Percentiles rank a stretch among this genome's conserved stretches.
phyloP scores from a whole-genome alignment of 1,139 yeast species.

The Yamadazyma dushanensis region DNA sequence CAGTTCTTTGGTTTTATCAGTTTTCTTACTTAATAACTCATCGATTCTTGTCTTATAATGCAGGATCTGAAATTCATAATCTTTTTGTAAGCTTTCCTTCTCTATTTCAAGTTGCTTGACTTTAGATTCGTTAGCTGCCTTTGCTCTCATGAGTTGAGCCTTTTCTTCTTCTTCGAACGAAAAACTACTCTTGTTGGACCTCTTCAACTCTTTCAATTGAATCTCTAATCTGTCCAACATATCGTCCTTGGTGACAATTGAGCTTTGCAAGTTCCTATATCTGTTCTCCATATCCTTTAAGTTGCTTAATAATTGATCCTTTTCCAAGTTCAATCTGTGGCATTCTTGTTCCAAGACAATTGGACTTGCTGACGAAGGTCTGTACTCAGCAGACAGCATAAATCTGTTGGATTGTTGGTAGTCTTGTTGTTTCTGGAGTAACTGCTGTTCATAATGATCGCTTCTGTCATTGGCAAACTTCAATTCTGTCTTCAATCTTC shows the following conservation, averaged over 20 bases:
- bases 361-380: slow-evolving; percentile 6
- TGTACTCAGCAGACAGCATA: slow-evolving; percentile 4
- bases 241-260: slow-evolving; percentile 28
- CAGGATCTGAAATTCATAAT: slow-evolving; percentile 29
- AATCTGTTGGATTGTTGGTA: not conserved
- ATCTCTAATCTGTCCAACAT: slow-evolving; percentile 29
- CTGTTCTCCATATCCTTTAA: slow-evolving; percentile 23
- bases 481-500: slow-evolving; percentile 40
- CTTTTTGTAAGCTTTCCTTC: slow-evolving; percentile 31
- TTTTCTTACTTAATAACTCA: slow-evolving; percentile 4
- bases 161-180: slow-evolving; percentile 33
- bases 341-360: slow-evolving; percentile 17
- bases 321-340: slow-evolving; percentile 19
- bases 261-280: slow-evolving; percentile 23
- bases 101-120: slow-evolving; percentile 37
- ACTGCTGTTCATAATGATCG: slow-evolving; percentile 4
- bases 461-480: slow-evolving; percentile 9
- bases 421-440: slow-evolving; percentile 4
- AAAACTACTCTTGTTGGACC: slow-evolving; percentile 20
- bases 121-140: slow-evolving; percentile 33
- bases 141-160: slow-evolving; percentile 29
- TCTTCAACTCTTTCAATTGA: slow-evolving; percentile 26
- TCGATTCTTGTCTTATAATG: slow-evolving; percentile 27
- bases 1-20: not conserved
- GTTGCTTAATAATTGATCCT: slow-evolving; percentile 18